These are phyloP conservation scores for Amesomyces nigricolor DNA, from an alignment of 2,329 filamentous ascomycete species.

Conservation along the genomic window DNA sequence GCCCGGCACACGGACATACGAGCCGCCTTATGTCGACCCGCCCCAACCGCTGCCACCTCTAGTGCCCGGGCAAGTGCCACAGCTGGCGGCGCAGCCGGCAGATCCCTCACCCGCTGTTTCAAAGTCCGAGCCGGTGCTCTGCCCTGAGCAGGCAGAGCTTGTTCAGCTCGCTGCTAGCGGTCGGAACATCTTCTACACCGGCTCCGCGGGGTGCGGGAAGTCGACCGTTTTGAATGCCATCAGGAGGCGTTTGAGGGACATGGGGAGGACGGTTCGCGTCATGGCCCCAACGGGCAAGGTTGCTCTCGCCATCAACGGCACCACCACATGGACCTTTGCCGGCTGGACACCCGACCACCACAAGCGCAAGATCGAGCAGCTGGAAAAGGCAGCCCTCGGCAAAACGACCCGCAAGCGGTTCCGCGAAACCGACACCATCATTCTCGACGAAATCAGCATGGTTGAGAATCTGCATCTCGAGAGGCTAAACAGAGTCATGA, in stretches of 20 bases:
- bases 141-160: constrained; percentile 42
- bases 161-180: constrained; percentile 47
- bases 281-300: constrained; percentile 56
- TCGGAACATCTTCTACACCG: constrained; percentile 58
- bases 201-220: constrained; percentile 57
- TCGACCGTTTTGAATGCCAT: constrained; percentile 50
- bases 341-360: constrained; percentile 48
- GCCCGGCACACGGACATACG: constrained; percentile 11
- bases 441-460: constrained; percentile 65
- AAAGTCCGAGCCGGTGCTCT: constrained; percentile 32
- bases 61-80: neutral
- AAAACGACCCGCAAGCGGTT: constrained; percentile 36
- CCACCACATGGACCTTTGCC: constrained; percentile 52
- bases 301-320: constrained; percentile 51
- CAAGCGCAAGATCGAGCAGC: constrained; percentile 35
- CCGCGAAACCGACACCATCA: constrained; percentile 45
- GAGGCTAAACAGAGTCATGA: constrained; percentile 45
- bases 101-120: neutral
- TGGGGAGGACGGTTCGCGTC: constrained; percentile 41
- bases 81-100: neutral
- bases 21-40: constrained; percentile 13
- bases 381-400: constrained; percentile 31
- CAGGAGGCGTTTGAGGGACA: constrained; percentile 33
- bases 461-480: constrained; percentile 51
- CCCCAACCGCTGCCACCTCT: neutral